Evolutionary conservation across 108 stramenopile genomes (phyloP).

Genomic region (Skeletonema marinoi): DNA sequence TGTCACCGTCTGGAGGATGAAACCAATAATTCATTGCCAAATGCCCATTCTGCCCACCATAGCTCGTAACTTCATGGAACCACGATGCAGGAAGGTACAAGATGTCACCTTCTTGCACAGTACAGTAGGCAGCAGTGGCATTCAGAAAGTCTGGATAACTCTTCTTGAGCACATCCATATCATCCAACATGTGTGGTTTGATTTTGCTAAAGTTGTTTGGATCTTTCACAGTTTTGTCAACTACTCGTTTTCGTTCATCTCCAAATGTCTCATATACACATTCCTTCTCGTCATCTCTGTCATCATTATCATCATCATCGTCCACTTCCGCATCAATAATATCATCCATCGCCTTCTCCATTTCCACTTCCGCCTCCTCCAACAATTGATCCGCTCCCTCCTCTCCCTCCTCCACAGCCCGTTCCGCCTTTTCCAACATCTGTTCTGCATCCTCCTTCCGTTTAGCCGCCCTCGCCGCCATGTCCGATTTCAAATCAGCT

Average conservation of each 20-base stretch:
- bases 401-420: constrained; percentile 45
- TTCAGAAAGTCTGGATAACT: constrained; percentile 25
- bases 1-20: constrained; percentile 86
- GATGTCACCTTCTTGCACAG: constrained; percentile 78
- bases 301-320: constrained; percentile 46
- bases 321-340: constrained; percentile 68
- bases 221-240: constrained; percentile 51
- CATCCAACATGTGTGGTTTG: constrained; percentile 22
- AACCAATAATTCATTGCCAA: constrained; percentile 97
- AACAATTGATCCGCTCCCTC: constrained; percentile 55
- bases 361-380: constrained; percentile 57
- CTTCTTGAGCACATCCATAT: constrained; percentile 21
- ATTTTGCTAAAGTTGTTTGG: constrained; percentile 51
- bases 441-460: constrained; percentile 57
- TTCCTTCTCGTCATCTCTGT: constrained; percentile 20
- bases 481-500: constrained; percentile 45
- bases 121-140: constrained; percentile 49
- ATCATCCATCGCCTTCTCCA: constrained; percentile 78
- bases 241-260: constrained; percentile 1
- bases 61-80: constrained; percentile 92
- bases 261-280: constrained; percentile 49
- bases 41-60: constrained; percentile 50
- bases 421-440: constrained; percentile 34
- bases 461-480: constrained; percentile 42
- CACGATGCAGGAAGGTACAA: constrained; percentile 96